Conservation (phyloP, 768 basidiomycete species). For the Pluteus cervinus region DNA sequence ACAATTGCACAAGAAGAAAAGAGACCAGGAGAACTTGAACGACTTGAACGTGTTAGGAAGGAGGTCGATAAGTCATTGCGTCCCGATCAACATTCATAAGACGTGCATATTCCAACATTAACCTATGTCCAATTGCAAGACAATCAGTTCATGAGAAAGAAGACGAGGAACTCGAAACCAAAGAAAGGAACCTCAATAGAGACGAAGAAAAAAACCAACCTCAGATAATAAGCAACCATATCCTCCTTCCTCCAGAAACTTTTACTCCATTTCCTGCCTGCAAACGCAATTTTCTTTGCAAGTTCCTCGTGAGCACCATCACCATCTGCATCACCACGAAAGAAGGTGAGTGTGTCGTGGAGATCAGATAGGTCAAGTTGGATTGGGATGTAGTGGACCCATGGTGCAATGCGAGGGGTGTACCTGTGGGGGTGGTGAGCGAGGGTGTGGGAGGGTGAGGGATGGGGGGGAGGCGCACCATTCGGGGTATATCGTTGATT, state of each 20-base stretch:
- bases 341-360: constrained; percentile 68
- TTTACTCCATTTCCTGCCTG: constrained; percentile 25
- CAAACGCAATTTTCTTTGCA: constrained; percentile 42
- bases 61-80: constrained; percentile 17
- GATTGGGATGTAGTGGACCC: constrained; percentile 73
- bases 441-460: too few relatives aligned
- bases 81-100: constrained; percentile 22
- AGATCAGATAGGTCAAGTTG: constrained; percentile 61
- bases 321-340: constrained; percentile 56
- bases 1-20: too few relatives aligned
- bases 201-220: constrained; percentile 1
- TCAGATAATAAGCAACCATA: constrained; percentile 34
- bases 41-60: too few relatives aligned
- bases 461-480: constrained; percentile 34
- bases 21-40: too few relatives aligned
- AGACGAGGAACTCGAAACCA: neutral
- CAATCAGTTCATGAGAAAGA: neutral
- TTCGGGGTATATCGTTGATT: constrained; percentile 69
- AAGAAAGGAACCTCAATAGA: too few relatives aligned
- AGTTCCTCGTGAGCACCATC: constrained; percentile 56
- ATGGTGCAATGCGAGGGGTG: constrained; percentile 51
- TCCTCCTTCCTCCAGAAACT: constrained; percentile 45
- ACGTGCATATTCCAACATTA: constrained; percentile 22
- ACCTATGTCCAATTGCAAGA: constrained; percentile 12
- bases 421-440: constrained; percentile 46